A percentile compares a stretch with the other conserved stretches of the same genome.
Evolutionary conservation across 163 green algal genomes (phyloP).

Genomic region (Trebouxiophyceae sp.): DNA sequence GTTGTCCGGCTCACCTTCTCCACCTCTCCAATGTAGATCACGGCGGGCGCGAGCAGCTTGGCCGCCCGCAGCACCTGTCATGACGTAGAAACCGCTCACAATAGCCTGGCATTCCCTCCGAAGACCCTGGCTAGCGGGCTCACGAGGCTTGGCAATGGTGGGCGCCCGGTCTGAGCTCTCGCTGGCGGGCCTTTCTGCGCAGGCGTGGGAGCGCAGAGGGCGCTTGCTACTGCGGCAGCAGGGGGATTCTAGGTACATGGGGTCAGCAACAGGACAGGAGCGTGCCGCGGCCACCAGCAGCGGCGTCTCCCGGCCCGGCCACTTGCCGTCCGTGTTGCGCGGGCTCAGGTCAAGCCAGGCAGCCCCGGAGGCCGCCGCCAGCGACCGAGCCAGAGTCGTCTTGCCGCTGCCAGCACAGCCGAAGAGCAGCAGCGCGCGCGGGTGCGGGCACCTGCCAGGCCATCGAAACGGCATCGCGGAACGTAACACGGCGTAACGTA

Average conservation of each 20-base stretch:
- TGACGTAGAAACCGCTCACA: not conserved
- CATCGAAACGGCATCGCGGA: not conserved
- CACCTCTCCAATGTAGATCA: slow-evolving; percentile 81
- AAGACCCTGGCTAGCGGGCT: not conserved
- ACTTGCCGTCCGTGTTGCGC: slow-evolving; percentile 72
- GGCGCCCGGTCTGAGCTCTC: not conserved
- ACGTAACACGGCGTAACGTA: no score
- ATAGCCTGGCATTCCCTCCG: not conserved
- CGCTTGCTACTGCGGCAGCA: slow-evolving; percentile 29
- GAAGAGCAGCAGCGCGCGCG: slow-evolving; percentile 69
- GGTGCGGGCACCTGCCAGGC: slow-evolving; percentile 30
- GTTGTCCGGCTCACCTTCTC: slow-evolving; percentile 56
- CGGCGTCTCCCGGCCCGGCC: slow-evolving; percentile 69
- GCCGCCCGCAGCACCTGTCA: slow-evolving; percentile 50
- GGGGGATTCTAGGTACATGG: not conserved
- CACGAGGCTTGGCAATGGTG: no score
- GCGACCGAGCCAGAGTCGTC: slow-evolving; percentile 58
- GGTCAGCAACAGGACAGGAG: not conserved
- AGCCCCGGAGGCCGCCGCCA: slow-evolving; percentile 51
- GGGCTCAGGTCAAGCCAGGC: slow-evolving; percentile 80
- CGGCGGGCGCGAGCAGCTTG: slow-evolving; percentile 57
- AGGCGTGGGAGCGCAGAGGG: no score
- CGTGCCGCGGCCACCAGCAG: slow-evolving; percentile 81
- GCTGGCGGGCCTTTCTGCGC: no score
- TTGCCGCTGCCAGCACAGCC: slow-evolving; percentile 66